A percentile compares a stretch with the other conserved stretches of the same genome.
Evolutionary conservation across 768 basidiomycete species (phyloP).

Genomic region (Exsudoporus frostii): DNA sequence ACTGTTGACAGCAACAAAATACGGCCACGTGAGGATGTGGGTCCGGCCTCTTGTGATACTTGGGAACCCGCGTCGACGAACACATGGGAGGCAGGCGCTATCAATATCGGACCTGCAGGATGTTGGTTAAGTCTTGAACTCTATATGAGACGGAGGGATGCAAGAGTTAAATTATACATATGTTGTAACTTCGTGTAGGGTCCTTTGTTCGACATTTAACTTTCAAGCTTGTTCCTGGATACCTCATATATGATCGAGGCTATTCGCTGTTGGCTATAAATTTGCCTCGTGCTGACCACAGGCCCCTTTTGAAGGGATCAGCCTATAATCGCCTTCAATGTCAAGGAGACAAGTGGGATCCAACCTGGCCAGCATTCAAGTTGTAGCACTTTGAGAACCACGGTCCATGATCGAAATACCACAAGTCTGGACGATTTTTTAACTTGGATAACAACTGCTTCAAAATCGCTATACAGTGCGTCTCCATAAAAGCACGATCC

Average conservation of each 20-base stretch:
- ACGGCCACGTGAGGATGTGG: conserved; percentile 82
- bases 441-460: neutral
- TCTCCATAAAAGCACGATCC: neutral
- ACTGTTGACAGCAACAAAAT: conserved; percentile 75
- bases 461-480: neutral
- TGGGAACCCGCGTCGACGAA: conserved; percentile 24
- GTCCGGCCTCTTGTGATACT: conserved; percentile 61
- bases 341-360: neutral
- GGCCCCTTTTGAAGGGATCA: neutral
- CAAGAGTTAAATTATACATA: conserved; percentile 14
- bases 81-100: conserved; percentile 28
- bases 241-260: neutral
- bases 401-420: neutral
- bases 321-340: neutral
- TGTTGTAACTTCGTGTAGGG: neutral
- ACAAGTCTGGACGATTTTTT: neutral
- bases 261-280: neutral
- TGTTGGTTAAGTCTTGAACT: conserved; percentile 13
- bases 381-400: neutral
- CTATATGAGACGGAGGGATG: neutral
- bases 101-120: conserved; percentile 32
- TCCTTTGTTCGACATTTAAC: neutral
- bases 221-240: neutral
- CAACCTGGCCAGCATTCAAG: too few relatives aligned
- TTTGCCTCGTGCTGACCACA: neutral